phyloP scores from a whole-genome alignment of 352 stramenopile species.

The Detonula confervacea region DNA sequence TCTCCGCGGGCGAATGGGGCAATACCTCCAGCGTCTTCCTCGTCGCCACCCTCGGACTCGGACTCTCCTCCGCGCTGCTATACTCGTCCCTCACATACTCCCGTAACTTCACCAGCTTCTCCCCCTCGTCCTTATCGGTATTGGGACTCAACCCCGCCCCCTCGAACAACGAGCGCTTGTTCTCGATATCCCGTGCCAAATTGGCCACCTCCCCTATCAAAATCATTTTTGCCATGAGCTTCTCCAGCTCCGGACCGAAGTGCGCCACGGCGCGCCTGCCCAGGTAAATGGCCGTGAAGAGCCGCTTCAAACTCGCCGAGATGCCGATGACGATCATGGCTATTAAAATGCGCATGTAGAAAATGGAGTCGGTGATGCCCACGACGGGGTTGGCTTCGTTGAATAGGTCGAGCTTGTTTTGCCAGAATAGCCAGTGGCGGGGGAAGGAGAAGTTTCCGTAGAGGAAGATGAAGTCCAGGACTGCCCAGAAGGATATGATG shows the following conservation, averaged over 20 bases:
- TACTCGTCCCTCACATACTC: too few species aligned
- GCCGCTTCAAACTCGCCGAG: constrained; percentile 59
- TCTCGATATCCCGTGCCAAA: constrained; percentile 49
- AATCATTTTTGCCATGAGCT: constrained; percentile 61
- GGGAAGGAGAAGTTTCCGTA: constrained; percentile 52
- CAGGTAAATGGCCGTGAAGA: constrained; percentile 51
- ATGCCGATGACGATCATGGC: constrained; percentile 48
- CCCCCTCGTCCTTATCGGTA: too few species aligned
- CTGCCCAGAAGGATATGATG: constrained; percentile 60
- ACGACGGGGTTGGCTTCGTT: constrained; percentile 62
- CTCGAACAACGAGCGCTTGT: too few species aligned
- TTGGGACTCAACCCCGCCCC: too few species aligned
- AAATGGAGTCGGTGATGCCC: constrained; percentile 31
- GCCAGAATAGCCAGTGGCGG: constrained; percentile 69
- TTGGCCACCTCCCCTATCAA: constrained; percentile 51
- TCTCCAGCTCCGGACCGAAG: constrained; percentile 61
- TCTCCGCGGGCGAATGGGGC: not conserved
- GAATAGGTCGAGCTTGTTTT: constrained; percentile 66
- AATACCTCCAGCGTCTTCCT: constrained; percentile 10
- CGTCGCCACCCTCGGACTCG: not conserved
- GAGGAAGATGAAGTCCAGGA: constrained; percentile 66
- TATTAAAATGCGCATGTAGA: constrained; percentile 52
- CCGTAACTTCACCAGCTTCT: too few species aligned
- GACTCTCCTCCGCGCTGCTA: too few species aligned
- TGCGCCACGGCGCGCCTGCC: constrained; percentile 49